Evolutionary conservation across 176 grass and related monocot genomes (phyloP), one percentile per base, ranked within the genome.

Genomic region (Bolboschoenus planiculmis): DNA sequence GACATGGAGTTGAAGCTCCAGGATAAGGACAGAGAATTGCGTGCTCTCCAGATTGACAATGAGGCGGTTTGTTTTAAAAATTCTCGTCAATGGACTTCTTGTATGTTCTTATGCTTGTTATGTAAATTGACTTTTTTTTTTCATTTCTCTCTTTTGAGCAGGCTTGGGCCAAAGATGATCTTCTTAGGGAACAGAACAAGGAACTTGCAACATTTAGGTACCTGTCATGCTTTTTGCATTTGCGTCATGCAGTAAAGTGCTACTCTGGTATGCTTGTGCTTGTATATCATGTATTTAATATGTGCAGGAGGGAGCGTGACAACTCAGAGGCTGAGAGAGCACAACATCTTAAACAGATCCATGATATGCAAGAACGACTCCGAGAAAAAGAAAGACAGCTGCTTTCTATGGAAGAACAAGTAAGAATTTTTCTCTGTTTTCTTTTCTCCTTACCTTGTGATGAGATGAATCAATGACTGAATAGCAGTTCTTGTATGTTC

Each of bases 131-230:
- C 37, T 37, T 74, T 81, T 31, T 15, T 18, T 31, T 21, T 18
- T 78, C 7, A 36, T 80, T 79, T 16, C 23, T 85, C 24, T 87
- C 30, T 72, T 82, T 86, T 81, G 68, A 0, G 40, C 81, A 99
- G 97, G 93, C 88, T 37, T 99, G 97, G 97, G 92, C 97, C 55
- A 99, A 99, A 87, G 92, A 99, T 57, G 97, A 99, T 85, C 89
- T 95, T 83, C 91, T 99, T 36, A 93, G 89, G 86, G 97, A 99
- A 80, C 97, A 99, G 80, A 99, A 94, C 20, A 99, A 99, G 62
- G 97, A 99, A 70, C 80, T 99, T 7, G 91, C 93, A 31, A 90
- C 66, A 48, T 68, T 93, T 86, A 95, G 97, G 97, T 99, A 85
- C 74, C 46, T 7, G 9, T 60, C 50, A 48, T 85, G 29, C 55